Percentiles rank a stretch among this genome's conserved stretches.
phyloP scores from a whole-genome alignment of 805 yeast genomes.

The Komagataella phaffii region DNA sequence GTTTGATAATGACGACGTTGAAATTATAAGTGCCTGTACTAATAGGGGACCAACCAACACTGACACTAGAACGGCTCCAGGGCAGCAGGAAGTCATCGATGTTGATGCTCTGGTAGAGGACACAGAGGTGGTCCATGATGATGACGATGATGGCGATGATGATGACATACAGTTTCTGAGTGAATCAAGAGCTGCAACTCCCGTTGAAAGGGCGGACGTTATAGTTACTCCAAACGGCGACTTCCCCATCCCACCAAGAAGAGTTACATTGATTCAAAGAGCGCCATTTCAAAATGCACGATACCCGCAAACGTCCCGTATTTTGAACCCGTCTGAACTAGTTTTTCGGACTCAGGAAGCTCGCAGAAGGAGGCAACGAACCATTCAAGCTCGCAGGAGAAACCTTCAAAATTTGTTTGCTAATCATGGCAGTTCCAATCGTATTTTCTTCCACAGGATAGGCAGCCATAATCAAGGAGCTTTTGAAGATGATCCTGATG shows the following conservation, averaged over 20 bases:
- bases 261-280: background rate
- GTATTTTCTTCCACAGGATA: background rate
- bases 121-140: background rate
- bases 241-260: background rate
- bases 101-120: background rate
- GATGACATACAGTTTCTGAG: background rate
- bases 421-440: background rate
- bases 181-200: background rate
- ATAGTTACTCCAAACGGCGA: background rate
- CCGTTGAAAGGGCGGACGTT: background rate
- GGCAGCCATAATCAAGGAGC: background rate
- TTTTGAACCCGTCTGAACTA: background rate
- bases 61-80: background rate
- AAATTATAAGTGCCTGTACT: constrained; percentile 2
- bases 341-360: background rate
- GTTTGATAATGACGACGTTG: constrained; percentile 6
- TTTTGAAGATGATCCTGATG: constrained; percentile 1
- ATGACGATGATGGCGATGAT: background rate
- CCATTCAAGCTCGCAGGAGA: background rate
- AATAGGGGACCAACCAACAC: background rate
- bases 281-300: background rate
- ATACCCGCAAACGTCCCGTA: background rate
- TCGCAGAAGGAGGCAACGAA: background rate
- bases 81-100: background rate
- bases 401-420: background rate